These are phyloP conservation scores for Salix suchowensis DNA, from an alignment of 345 rosid species.

Conservation along the genomic window DNA sequence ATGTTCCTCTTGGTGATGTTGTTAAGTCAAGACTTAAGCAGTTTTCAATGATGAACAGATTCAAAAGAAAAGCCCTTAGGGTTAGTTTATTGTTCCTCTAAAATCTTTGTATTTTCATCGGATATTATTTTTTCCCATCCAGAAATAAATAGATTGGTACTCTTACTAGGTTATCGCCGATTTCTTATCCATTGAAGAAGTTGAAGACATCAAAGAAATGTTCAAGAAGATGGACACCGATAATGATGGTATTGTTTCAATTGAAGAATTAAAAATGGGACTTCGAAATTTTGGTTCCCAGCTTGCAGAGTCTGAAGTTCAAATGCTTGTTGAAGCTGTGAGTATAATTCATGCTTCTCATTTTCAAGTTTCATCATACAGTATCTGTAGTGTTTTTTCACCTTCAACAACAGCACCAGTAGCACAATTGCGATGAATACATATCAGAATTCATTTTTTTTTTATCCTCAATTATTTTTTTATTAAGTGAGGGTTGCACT, in stretches of 20 bases:
- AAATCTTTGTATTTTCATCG: slow-evolving; percentile 3
- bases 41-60: slow-evolving; percentile 99
- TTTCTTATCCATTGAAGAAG: slow-evolving; percentile 83
- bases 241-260: slow-evolving; percentile 80
- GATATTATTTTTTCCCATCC: neutral
- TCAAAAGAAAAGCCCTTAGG: slow-evolving; percentile 98
- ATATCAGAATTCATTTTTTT: neutral
- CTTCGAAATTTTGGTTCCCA: slow-evolving; percentile 65
- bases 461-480: neutral
- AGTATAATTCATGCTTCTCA: slow-evolving; percentile 25
- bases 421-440: neutral
- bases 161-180: slow-evolving; percentile 83
- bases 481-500: neutral
- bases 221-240: slow-evolving; percentile 93
- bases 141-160: neutral
- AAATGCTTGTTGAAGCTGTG: slow-evolving; percentile 97
- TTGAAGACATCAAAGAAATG: slow-evolving; percentile 87
- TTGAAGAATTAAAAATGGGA: slow-evolving; percentile 90
- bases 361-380: neutral
- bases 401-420: neutral
- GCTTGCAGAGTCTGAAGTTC: slow-evolving; percentile 91
- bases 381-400: neutral
- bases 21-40: slow-evolving; percentile 96
- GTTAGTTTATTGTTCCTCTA: slow-evolving; percentile 42
- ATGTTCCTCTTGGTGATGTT: slow-evolving; percentile 97